phyloP scores from a whole-genome alignment of 306 rosid genomes.

The Clitoria ternatea region DNA sequence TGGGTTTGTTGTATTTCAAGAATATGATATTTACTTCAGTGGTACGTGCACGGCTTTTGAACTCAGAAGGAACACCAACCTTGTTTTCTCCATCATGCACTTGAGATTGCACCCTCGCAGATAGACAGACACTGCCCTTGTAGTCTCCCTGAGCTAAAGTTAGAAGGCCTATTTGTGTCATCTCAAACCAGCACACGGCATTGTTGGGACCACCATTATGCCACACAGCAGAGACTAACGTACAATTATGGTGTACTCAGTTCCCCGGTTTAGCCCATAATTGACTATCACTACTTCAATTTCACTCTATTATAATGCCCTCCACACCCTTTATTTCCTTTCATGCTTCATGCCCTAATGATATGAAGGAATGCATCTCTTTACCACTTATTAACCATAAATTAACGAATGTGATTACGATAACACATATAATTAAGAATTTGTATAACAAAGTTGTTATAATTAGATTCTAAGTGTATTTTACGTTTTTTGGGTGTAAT shows the following conservation, averaged over 20 bases:
- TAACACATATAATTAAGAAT: no score
- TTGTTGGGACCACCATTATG: slow-evolving; percentile 15
- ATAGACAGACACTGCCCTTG: neutral
- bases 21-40: neutral
- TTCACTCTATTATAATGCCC: neutral
- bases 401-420: no score
- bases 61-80: neutral
- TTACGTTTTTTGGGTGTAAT: no score
- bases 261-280: neutral
- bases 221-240: neutral
- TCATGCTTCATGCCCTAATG: neutral
- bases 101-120: slow-evolving; percentile 7
- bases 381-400: no score
- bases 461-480: no score
- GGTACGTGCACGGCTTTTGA: neutral
- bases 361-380: no score
- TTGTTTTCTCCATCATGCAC: neutral
- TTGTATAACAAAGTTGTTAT: no score
- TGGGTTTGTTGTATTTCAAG: neutral
- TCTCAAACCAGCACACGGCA: slow-evolving; percentile 11
- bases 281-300: neutral
- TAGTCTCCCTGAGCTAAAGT: neutral
- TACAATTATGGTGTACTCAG: neutral
- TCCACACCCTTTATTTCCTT: neutral
- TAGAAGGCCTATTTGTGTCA: neutral